Evolutionary conservation across 805 yeast species (phyloP).

Genomic region (Barnettozyma vustinii): DNA sequence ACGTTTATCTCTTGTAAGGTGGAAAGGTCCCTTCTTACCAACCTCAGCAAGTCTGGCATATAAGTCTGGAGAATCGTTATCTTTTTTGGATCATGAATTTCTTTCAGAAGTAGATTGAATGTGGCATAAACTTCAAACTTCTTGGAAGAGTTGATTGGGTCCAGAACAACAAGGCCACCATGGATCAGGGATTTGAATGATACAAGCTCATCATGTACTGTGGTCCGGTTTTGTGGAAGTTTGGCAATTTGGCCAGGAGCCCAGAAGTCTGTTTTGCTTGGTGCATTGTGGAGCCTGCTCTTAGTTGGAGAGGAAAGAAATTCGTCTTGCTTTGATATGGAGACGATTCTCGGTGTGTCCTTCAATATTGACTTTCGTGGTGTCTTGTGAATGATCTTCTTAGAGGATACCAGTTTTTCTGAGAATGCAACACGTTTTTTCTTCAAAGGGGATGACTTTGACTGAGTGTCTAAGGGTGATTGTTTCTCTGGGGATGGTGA

Average conservation of each 20-base stretch:
- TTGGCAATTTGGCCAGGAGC: constrained; percentile 22
- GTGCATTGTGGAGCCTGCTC: neutral
- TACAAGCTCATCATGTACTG: constrained; percentile 7
- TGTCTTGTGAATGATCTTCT: constrained; percentile 8
- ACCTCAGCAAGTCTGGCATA: constrained; percentile 8
- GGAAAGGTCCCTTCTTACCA: constrained; percentile 11
- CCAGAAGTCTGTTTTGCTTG: constrained; percentile 19
- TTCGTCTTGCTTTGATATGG: constrained; percentile 10
- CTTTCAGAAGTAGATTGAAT: constrained; percentile 18
- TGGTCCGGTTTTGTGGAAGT: constrained; percentile 3
- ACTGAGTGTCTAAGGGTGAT: neutral
- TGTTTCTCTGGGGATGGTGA: constrained; percentile 22
- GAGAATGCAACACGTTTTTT: constrained; percentile 19
- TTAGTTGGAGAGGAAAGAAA: constrained; percentile 3
- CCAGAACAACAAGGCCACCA: constrained; percentile 21
- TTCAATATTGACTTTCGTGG: constrained; percentile 23
- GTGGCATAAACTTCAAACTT: constrained; percentile 26
- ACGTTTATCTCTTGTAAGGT: constrained; percentile 6
- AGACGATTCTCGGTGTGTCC: constrained; percentile 1
- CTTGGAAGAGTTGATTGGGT: constrained; percentile 9
- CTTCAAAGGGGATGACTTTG: constrained; percentile 22
- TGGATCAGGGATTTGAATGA: constrained; percentile 15
- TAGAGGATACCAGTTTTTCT: constrained; percentile 3
- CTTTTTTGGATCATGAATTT: constrained; percentile 15
- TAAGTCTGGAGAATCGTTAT: neutral